These are phyloP conservation scores for Diversispora eburnea DNA, from an alignment of 192 early-diverging fungal species.

Conservation along the genomic window DNA sequence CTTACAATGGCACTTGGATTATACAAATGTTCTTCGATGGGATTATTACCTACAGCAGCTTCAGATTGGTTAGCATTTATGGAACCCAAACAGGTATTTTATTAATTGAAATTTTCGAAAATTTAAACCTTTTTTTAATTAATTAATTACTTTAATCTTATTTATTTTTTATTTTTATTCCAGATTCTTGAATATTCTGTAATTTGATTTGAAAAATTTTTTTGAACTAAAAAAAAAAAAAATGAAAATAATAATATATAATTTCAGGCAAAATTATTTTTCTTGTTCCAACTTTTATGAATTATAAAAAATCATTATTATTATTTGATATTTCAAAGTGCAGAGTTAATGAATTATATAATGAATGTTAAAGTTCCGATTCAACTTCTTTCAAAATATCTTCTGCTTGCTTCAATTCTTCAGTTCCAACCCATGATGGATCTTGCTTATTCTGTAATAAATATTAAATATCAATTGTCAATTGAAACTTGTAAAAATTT, in stretches of 20 bases:
- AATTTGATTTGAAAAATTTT: not conserved
- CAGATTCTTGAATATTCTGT: not conserved
- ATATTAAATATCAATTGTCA: not conserved
- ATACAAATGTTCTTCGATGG: conserved; percentile 92
- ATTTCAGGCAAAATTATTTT: no score
- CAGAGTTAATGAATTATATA: no score
- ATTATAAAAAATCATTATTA: no score
- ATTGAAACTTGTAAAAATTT: not conserved
- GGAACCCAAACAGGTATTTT: conserved; percentile 53
- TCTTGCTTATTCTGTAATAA: conserved; percentile 2
- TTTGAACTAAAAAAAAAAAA: no score
- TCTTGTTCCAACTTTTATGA: no score
- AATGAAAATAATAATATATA: no score
- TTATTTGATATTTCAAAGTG: no score
- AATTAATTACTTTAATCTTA: conserved; percentile 3
- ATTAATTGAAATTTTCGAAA: no score
- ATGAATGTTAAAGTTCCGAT: not conserved
- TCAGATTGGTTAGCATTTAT: conserved; percentile 97
- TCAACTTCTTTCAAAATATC: conserved; percentile 3
- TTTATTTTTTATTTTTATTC: not conserved
- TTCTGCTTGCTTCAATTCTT: conserved; percentile 16
- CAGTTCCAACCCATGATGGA: not conserved
- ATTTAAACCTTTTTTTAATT: conserved; percentile 21
- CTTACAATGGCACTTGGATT: conserved; percentile 79
- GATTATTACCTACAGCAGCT: conserved; percentile 85